Conservation (phyloP, 1,139 yeast species). For the Blastobotrys illinoisensis region DNA sequence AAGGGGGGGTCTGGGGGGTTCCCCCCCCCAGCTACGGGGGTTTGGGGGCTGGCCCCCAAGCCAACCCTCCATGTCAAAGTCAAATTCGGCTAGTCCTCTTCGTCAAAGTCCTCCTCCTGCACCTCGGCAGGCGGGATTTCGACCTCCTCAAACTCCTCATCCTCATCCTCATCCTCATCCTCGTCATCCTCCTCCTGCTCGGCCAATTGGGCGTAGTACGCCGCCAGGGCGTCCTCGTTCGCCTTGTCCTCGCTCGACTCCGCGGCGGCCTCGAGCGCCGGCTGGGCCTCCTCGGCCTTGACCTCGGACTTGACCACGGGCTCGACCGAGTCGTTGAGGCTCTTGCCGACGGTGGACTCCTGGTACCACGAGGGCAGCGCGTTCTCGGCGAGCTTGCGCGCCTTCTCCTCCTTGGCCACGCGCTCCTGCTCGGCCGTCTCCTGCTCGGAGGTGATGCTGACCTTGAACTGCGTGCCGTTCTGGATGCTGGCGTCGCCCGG, state of each 20-base stretch:
- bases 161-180: slow-evolving; percentile 45
- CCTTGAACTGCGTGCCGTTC: slow-evolving; percentile 65
- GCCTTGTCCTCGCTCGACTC: slow-evolving; percentile 29
- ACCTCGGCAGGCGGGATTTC: slow-evolving; percentile 26
- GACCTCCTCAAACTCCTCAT: slow-evolving; percentile 56
- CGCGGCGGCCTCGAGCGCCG: slow-evolving; percentile 19
- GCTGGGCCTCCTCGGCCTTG: slow-evolving; percentile 16
- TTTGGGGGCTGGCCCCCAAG: background rate
- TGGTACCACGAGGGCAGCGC: slow-evolving; percentile 97
- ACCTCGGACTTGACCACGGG: slow-evolving; percentile 14
- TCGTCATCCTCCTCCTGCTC: slow-evolving; percentile 46
- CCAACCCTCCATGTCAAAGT: too few species aligned
- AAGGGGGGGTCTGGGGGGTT: too few species aligned
- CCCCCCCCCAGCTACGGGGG: too few species aligned
- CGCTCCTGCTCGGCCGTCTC: slow-evolving; percentile 54
- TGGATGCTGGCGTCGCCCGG: slow-evolving; percentile 12
- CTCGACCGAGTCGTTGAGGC: slow-evolving; percentile 18
- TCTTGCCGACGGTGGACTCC: slow-evolving; percentile 76
- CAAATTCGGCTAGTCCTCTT: slow-evolving; percentile 16
- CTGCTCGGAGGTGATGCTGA: slow-evolving; percentile 86
- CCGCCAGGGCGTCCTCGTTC: slow-evolving; percentile 68
- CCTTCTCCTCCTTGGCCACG: slow-evolving; percentile 65
- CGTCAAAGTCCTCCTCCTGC: slow-evolving; percentile 15
- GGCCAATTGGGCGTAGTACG: slow-evolving; percentile 69
- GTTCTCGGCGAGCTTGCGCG: slow-evolving; percentile 62